Evolutionary conservation across 2,329 filamentous ascomycete species (phyloP).

Genomic region (Epichloe sp.): DNA sequence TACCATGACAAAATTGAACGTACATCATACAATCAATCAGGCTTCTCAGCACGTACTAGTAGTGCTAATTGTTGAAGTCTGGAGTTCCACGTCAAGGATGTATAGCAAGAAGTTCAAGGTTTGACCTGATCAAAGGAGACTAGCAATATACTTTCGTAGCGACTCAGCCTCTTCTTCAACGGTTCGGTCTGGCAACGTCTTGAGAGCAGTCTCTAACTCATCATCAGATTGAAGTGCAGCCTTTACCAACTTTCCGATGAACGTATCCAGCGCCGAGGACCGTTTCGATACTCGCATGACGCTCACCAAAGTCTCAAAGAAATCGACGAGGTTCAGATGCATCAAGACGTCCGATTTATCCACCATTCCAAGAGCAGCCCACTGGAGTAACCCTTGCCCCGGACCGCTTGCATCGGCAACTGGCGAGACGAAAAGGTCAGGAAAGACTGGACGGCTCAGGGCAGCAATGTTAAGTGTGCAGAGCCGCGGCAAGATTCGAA

Average conservation of each 20-base stretch:
- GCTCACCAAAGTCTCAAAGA: slow-evolving; percentile 37
- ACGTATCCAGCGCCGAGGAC: slow-evolving; percentile 21
- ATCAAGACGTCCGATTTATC: slow-evolving; percentile 35
- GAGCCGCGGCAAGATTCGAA: slow-evolving; percentile 38
- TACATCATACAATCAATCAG: no score
- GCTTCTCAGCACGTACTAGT: no score
- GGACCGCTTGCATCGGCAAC: slow-evolving; percentile 9
- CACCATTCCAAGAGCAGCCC: slow-evolving; percentile 38
- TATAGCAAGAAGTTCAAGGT: no score
- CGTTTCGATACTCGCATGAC: slow-evolving; percentile 30
- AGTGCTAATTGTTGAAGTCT: no score
- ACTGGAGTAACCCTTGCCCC: slow-evolving; percentile 33
- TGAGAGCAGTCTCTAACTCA: slow-evolving; percentile 25
- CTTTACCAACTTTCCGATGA: slow-evolving; percentile 26
- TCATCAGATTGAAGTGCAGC: slow-evolving; percentile 27
- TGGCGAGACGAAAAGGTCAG: slow-evolving; percentile 19
- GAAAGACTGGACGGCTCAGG: slow-evolving; percentile 24
- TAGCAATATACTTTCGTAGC: slow-evolving; percentile 30
- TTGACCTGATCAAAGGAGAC: slow-evolving; percentile 17
- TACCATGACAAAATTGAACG: no score
- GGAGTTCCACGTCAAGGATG: no score
- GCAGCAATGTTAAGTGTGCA: slow-evolving; percentile 31
- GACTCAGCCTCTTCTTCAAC: slow-evolving; percentile 37
- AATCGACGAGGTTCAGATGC: slow-evolving; percentile 38
- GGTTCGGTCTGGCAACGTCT: slow-evolving; percentile 32